phyloP scores from a whole-genome alignment of 1,284 basidiomycete genomes.

The Ceratobasidium sp. region DNA sequence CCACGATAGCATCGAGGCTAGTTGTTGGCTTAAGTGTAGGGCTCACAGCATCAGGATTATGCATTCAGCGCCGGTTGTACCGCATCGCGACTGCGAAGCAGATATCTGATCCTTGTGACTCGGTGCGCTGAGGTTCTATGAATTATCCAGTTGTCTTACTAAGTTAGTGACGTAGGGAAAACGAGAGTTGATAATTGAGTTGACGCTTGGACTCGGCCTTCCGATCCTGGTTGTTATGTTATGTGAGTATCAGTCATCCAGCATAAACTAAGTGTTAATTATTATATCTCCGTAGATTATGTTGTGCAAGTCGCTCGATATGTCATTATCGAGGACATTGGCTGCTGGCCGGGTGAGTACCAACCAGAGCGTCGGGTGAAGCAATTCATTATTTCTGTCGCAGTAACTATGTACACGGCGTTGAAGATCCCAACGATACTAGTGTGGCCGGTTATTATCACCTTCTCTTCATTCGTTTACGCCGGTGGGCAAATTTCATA shows the following conservation, averaged over 20 bases:
- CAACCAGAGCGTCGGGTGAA: too few relatives aligned
- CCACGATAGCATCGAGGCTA: slow-evolving; percentile 59
- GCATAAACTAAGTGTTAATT: slow-evolving; percentile 45
- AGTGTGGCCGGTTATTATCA: too few relatives aligned
- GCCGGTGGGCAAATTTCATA: too few relatives aligned
- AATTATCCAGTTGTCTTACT: too few relatives aligned
- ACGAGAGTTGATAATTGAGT: slow-evolving; percentile 60
- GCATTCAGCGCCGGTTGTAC: slow-evolving; percentile 66
- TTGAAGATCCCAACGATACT: too few relatives aligned
- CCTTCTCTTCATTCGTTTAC: too few relatives aligned
- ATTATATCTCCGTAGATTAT: slow-evolving; percentile 48
- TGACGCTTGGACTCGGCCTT: slow-evolving; percentile 62
- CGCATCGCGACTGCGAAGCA: slow-evolving; percentile 60
- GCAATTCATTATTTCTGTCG: too few relatives aligned
- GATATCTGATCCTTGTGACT: too few relatives aligned
- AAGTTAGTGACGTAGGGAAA: too few relatives aligned
- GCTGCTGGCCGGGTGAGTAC: slow-evolving; percentile 40
- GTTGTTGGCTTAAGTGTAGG: slow-evolving; percentile 58
- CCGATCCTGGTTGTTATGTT: slow-evolving; percentile 65
- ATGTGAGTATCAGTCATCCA: slow-evolving; percentile 59
- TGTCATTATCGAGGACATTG: slow-evolving; percentile 47
- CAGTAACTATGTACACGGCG: too few relatives aligned
- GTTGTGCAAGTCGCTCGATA: slow-evolving; percentile 46
- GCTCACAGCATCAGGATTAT: slow-evolving; percentile 62
- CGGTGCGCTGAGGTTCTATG: too few relatives aligned